Conservation (phyloP, 2,329 filamentous ascomycete species). For the Capronia coronata region DNA sequence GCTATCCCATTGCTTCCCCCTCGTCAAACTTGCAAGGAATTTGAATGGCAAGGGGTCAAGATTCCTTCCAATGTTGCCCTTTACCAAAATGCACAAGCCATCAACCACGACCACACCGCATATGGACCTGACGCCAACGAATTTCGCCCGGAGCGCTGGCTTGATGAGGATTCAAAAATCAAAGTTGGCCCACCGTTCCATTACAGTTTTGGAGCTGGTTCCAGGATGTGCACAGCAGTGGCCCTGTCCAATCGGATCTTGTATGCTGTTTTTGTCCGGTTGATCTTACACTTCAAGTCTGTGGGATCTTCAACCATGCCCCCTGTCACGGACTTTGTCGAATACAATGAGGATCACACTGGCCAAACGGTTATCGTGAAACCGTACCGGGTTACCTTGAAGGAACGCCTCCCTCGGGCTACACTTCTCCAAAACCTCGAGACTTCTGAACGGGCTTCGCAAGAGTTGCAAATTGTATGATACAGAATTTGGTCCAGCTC, state of each 20-base stretch:
- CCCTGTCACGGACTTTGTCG: neutral
- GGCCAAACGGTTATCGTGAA: neutral
- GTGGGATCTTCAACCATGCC: neutral
- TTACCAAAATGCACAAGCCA: conserved; percentile 61
- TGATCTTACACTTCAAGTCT: conserved; percentile 57
- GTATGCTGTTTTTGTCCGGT: conserved; percentile 57
- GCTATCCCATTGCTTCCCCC: conserved; percentile 58
- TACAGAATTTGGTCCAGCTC: too few species aligned
- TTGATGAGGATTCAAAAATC: conserved; percentile 35
- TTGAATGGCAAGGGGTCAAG: conserved; percentile 50
- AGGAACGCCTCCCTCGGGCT: conserved; percentile 1
- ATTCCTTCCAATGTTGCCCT: conserved; percentile 58
- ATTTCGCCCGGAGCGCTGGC: conserved; percentile 57
- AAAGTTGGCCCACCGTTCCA: conserved; percentile 53
- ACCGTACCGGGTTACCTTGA: neutral
- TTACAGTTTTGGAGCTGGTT: conserved; percentile 60
- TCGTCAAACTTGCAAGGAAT: conserved; percentile 53
- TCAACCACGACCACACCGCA: conserved; percentile 48
- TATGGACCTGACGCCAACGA: conserved; percentile 43
- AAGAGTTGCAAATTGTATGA: too few species aligned
- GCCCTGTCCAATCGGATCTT: conserved; percentile 58
- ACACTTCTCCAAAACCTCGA: too few species aligned
- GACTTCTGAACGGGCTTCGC: too few species aligned
- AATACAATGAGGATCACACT: neutral
- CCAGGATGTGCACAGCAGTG: conserved; percentile 60